Evolutionary conservation across 495 filamentous ascomycete genomes (phyloP), one percentile per base, ranked within the genome.

Genomic region (Thermochaetoides thermophila): DNA sequence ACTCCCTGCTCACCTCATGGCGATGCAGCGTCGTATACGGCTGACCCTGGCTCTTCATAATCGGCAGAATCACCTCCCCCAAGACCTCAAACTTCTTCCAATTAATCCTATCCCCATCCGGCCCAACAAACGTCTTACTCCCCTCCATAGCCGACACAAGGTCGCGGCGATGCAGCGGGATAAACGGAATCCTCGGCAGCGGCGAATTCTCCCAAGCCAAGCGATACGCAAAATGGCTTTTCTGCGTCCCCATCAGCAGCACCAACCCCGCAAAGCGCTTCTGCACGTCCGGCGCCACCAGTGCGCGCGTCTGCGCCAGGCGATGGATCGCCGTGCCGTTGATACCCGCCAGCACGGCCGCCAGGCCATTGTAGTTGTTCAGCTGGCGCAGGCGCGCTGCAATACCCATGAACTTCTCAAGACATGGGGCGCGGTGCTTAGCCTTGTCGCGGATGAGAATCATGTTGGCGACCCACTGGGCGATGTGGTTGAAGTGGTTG

Each of bases 21-120:
- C 61, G 66, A 19, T 61, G 56, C 34, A 91, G 55, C 37, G 77
- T 71, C 35, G 72, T 68, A 46, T 94, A 94, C 11, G 87, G 78
- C 26, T 71, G 76, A 21, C 76, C 77, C 59, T 95, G 89, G 52
- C 84, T 92, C 53, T 74, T 76, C 64, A 92, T 84, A 23, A 97
- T 78, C 4, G 81, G 78, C 32, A 92, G 67, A 31, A 97, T 69
- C 16, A 94, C 79, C 37, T 95, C 86, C 4, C 84, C 84, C 60
- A 96, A 77, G 13, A 97, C 78, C 60, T 96, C 85, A 44, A 96
- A 96, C 48, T 97, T 97, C 60, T 79, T 84, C 89, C 89, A 97
- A 49, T 95, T 96, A 48, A 97, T 83, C 25, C 81, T 67, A 37
- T 79, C 74, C 12, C 63, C 67, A 37, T 78, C 73, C 15, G 78